phyloP scores from a whole-genome alignment of 2,329 filamentous ascomycete genomes.

The Dactylellina drechsleri region DNA sequence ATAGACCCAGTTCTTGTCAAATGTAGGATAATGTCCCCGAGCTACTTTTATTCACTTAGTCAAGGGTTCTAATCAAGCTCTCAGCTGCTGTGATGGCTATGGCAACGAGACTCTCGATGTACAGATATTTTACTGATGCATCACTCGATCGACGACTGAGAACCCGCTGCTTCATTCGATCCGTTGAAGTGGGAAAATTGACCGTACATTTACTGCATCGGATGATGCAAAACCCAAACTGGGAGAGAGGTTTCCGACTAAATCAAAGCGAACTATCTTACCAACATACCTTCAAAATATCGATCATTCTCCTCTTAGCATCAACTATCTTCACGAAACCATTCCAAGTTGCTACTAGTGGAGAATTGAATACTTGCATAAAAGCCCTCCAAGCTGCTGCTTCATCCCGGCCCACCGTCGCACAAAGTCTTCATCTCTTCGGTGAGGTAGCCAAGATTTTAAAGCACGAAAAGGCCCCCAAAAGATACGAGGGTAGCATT shows the following conservation, averaged over 20 bases:
- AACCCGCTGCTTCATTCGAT: constrained; percentile 58
- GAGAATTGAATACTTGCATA: constrained; percentile 56
- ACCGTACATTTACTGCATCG: constrained; percentile 57
- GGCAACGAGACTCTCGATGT: constrained; percentile 57
- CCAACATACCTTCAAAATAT: constrained; percentile 57
- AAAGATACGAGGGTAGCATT: constrained; percentile 14
- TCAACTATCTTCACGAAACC: constrained; percentile 57
- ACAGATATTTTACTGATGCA: constrained; percentile 58
- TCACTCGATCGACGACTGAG: constrained; percentile 55
- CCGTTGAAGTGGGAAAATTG: constrained; percentile 58
- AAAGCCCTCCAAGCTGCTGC: constrained; percentile 55
- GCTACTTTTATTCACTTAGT: background rate
- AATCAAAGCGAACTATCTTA: constrained; percentile 57
- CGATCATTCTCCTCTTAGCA: constrained; percentile 57
- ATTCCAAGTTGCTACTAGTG: constrained; percentile 55
- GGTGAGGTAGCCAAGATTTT: constrained; percentile 56
- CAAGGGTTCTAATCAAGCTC: background rate
- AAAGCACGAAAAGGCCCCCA: constrained; percentile 23
- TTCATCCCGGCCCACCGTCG: constrained; percentile 46
- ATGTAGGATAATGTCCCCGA: constrained; percentile 37
- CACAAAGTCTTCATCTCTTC: constrained; percentile 56
- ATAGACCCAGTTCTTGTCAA: constrained; percentile 57
- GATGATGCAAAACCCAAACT: constrained; percentile 54
- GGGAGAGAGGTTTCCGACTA: constrained; percentile 56
- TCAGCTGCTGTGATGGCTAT: constrained; percentile 44